These are phyloP conservation scores for Ogataea ganodermae DNA, from an alignment of 805 yeast species.

Conservation along the genomic window DNA sequence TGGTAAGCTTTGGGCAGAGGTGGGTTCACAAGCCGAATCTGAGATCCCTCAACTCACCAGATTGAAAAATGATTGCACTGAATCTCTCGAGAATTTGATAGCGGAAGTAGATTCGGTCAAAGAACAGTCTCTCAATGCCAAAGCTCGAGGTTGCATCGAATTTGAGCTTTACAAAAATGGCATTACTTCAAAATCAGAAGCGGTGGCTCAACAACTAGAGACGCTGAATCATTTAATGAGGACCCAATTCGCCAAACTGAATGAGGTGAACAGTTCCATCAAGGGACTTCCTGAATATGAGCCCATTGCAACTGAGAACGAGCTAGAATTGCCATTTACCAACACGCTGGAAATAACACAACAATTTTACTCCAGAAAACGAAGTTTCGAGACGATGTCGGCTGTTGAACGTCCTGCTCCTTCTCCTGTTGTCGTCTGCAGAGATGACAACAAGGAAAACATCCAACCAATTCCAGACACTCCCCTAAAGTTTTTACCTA, in stretches of 20 bases:
- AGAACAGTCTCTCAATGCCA: background rate
- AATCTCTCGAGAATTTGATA: background rate
- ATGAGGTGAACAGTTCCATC: background rate
- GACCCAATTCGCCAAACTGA: background rate
- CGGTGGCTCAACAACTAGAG: background rate
- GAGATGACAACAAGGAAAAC: constrained; percentile 3
- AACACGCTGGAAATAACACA: constrained; percentile 2
- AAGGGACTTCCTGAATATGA: background rate
- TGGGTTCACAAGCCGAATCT: background rate
- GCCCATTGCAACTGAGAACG: background rate
- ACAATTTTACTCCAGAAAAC: constrained; percentile 2
- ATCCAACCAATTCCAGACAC: constrained; percentile 5
- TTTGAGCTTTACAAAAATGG: background rate
- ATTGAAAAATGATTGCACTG: background rate
- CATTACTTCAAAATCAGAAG: background rate
- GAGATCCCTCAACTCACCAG: background rate
- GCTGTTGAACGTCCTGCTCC: background rate
- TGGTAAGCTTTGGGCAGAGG: no score
- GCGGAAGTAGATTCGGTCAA: background rate
- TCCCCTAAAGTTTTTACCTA: background rate
- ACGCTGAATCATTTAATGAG: background rate
- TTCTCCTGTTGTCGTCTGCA: no score
- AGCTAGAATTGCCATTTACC: constrained; percentile 3
- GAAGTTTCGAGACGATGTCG: background rate
- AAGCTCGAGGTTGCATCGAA: background rate